Evolutionary conservation across 176 grass and related monocot species (phyloP), one percentile per base, ranked within the genome.

Genomic region (Hsuehochloa calcarea): DNA sequence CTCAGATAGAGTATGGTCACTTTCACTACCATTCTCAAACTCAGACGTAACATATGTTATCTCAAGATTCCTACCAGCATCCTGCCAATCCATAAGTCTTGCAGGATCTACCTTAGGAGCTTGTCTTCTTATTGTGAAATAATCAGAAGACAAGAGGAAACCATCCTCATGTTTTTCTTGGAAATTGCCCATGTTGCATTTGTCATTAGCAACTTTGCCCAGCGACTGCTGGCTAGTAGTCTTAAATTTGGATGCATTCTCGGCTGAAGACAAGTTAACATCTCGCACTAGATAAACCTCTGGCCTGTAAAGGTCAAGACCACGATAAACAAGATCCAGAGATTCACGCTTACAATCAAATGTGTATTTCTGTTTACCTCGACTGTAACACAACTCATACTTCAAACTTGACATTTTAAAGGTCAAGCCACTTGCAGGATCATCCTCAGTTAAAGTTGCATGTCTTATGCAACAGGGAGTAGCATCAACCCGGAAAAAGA

Each of bases 331-430:
- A 78, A 99, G 96, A 88, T 99, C 96, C 77, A 99, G 84, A 65
- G 93, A 41, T 84, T 96, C 93, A 70, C 96, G 93, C 82, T 99
- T 99, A 68, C 88, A 94, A 72, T 92, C 93, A 89, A 96, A 99
- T 67, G 93, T 99, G 72, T 96, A 99, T 79, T 90, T 90, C 65
- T 99, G 96, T 88, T 99, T 99, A 82, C 96, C 96, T 75, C 96
- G 88, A 90, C 96, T 99, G 81, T 99, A 94, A 87, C 84, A 99
- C 35, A 96, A 78, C 79, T 99, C 96, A 52, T 99, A 96, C 89
- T 93, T 99, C 90, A 99, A 89, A 80, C 93, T 96, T 87, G 93
- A 99, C 93, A 99, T 99, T 90, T 90, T 96, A 84, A 99, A 96
- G 16, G 93, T 99, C 77, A 99, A 89, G 54, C 96, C 96, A 88